Base-by-base conservation (phyloP, 2,329 filamentous ascomycete species). In the Scolecobasidium constrictum region DNA sequence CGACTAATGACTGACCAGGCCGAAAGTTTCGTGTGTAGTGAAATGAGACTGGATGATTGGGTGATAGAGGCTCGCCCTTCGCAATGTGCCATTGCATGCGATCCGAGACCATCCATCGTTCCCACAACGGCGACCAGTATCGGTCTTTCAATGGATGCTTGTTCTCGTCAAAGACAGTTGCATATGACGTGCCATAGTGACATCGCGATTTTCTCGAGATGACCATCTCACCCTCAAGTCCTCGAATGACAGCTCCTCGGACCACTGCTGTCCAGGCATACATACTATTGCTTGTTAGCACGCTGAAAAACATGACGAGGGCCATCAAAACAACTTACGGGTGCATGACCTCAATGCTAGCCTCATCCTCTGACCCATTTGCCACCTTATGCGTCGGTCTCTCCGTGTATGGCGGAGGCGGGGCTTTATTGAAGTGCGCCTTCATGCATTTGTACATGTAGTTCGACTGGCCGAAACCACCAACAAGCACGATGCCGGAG, bases 11-110 rank as follows among this genome's bases (percentile, higher is more conserved):
- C 60, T 88, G 84, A 0, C 81, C 80, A 0, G 83, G 82, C 1
- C 83, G 76, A 64, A 90, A 90, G 60, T 88, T 90, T 47, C 84
- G 79, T 3, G 84, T 88, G 63, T 88, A 90, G 66, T 88, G 83
- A 62, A 90, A 88, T 2, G 81, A 82, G 46, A 88, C 81, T 0
- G 84, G 83, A 1, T 75, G 71, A 1, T 77, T 66, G n/a, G 83
- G 79, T 5, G 81, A 86, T 28, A 88, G 73, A 28, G 82, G 75
- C 51, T 86, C 82, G 45, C 81, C 83, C 78, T 86, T 86, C 47
- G 78, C 75, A 56, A 87, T 85, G 59, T 87, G 83, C 84, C 84
- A 88, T 61, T 86, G 81, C 82, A 90, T 87, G 38, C 83, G 72
- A 58, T 88, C 81, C 36, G 74, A 78, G 5, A 88, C 83, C 82